Conservation (phyloP, 2,329 filamentous ascomycete species). For the Calycina marina region DNA sequence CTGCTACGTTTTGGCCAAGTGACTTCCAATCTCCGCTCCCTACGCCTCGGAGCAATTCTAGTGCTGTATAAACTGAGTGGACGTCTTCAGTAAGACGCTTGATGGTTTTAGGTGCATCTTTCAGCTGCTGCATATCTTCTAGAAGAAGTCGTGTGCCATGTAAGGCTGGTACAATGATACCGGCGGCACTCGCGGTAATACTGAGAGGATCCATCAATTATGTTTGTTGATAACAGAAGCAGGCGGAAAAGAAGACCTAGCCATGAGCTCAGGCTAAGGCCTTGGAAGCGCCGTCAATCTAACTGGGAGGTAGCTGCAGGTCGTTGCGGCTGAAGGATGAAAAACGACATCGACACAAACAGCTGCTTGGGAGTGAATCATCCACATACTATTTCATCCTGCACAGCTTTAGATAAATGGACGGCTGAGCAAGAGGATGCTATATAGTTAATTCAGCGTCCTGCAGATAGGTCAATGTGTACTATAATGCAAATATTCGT, state of each 20-base stretch:
- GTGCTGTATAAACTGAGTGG: constrained; percentile 17
- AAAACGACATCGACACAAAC: not conserved
- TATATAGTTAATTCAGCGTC: too few relatives aligned
- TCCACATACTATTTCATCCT: too few relatives aligned
- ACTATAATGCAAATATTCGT: too few relatives aligned
- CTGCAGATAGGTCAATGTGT: too few relatives aligned
- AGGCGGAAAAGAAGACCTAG: not conserved
- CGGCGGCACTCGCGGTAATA: constrained; percentile 20
- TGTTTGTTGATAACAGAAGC: constrained; percentile 6
- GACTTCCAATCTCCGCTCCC: constrained; percentile 21
- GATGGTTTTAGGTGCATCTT: constrained; percentile 22
- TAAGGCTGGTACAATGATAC: constrained; percentile 20
- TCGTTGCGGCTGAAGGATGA: constrained; percentile 12
- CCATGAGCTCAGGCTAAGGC: constrained; percentile 4
- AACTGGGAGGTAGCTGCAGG: constrained; percentile 4
- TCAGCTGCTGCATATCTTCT: constrained; percentile 22
- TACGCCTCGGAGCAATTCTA: constrained; percentile 19
- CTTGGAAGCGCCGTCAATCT: constrained; percentile 6
- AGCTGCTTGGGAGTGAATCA: too few relatives aligned
- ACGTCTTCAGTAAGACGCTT: constrained; percentile 21
- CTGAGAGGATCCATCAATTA: constrained; percentile 18
- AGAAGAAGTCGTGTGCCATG: constrained; percentile 21
- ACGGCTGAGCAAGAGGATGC: too few relatives aligned
- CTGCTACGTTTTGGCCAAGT: constrained; percentile 19
- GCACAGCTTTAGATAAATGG: too few relatives aligned